Percentiles rank a stretch among this genome's conserved stretches.
phyloP scores from a whole-genome alignment of 371 early-diverging fungal species.

The Dinochytrium kinnereticum region DNA sequence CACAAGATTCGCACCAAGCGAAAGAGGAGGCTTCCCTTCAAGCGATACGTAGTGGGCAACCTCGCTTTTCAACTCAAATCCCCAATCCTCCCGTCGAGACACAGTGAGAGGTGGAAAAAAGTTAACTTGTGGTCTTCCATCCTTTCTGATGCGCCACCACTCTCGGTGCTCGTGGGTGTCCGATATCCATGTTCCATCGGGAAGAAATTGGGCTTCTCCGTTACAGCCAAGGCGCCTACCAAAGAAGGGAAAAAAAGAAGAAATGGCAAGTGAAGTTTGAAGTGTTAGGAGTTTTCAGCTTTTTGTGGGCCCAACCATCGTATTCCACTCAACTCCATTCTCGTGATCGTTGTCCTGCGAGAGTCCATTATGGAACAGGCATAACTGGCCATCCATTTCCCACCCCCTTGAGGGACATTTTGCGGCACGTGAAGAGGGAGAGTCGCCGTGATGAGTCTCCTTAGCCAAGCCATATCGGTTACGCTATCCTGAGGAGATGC shows the following conservation, averaged over 20 bases:
- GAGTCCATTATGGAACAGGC: constrained; percentile 19
- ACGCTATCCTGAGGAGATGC: not conserved
- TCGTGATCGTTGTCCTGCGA: constrained; percentile 10
- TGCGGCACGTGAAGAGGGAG: constrained; percentile 24
- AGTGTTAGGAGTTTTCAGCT: too few species aligned
- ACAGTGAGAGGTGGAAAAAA: constrained; percentile 18
- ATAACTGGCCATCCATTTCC: constrained; percentile 29
- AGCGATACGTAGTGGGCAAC: not conserved
- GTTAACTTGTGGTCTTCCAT: constrained; percentile 30
- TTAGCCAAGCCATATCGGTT: constrained; percentile 22
- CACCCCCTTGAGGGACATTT: not conserved
- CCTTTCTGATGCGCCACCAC: constrained; percentile 25
- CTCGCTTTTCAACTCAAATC: constrained; percentile 16
- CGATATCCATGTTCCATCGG: constrained; percentile 25
- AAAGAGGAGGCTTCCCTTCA: constrained; percentile 2
- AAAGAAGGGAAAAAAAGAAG: not conserved
- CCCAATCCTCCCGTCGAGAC: constrained; percentile 15
- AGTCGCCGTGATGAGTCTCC: constrained; percentile 16
- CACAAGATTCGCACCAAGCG: not conserved
- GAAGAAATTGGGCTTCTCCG: constrained; percentile 11
- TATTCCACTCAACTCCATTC: constrained; percentile 22
- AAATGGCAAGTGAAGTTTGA: not conserved
- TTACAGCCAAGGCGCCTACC: not conserved
- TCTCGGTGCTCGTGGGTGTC: constrained; percentile 14
- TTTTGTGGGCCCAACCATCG: too few species aligned